phyloP scores from a whole-genome alignment of 2,329 filamentous ascomycete species.

The Beauveria australis region DNA sequence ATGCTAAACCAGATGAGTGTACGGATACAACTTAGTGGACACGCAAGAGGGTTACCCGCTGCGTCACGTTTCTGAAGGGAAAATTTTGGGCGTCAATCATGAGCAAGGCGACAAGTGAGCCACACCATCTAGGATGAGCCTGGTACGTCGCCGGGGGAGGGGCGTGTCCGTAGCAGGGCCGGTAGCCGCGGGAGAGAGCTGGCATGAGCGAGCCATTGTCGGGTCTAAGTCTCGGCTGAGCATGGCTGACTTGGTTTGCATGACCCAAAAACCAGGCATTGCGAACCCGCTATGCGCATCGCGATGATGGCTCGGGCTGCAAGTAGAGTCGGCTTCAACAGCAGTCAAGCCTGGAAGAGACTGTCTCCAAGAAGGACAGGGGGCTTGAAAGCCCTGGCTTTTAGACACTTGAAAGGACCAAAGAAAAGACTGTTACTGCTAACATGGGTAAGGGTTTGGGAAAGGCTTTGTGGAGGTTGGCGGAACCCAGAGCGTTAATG shows the following conservation, averaged over 20 bases:
- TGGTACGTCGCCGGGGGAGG: background rate
- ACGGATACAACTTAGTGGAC: background rate
- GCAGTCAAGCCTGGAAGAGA: background rate
- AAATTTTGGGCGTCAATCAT: background rate
- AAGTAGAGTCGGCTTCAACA: background rate
- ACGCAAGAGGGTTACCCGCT: background rate
- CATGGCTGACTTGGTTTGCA: constrained; percentile 4
- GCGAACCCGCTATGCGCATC: background rate
- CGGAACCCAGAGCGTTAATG: constrained; percentile 6
- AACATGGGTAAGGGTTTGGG: constrained; percentile 8
- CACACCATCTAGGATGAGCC: constrained; percentile 1
- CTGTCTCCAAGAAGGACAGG: background rate
- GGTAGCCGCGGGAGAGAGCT: background rate
- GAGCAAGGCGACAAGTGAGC: background rate
- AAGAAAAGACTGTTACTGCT: background rate
- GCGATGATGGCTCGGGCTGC: background rate
- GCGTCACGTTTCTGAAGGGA: background rate
- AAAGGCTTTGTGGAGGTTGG: constrained; percentile 3
- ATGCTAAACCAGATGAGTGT: background rate
- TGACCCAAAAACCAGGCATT: background rate
- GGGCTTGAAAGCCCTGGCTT: background rate
- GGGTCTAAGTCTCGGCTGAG: background rate
- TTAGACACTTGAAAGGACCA: background rate
- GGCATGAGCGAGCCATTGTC: background rate
- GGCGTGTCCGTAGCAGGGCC: background rate